A percentile compares a stretch with the other conserved stretches of the same genome.
These are phyloP conservation scores for Saccharomycopsis javanensis DNA, from an alignment of 805 yeast genomes.

Conservation along the genomic window DNA sequence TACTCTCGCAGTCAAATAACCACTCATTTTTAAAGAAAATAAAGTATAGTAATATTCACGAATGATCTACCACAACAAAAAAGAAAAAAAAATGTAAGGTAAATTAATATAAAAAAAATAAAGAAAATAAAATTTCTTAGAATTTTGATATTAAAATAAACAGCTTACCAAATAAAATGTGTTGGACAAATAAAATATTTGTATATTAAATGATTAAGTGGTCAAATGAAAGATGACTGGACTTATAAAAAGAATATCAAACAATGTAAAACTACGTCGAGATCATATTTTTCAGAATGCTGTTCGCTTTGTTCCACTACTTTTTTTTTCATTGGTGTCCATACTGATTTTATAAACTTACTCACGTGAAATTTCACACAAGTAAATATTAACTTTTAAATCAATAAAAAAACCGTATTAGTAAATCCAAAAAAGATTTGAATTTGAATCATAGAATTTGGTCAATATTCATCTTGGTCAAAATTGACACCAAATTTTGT, in stretches of 20 bases:
- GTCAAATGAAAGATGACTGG: background rate
- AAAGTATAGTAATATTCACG: background rate
- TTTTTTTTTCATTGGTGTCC: background rate
- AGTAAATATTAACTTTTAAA: background rate
- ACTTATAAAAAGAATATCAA: background rate
- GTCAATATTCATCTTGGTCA: slow-evolving; percentile 1
- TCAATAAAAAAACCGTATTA: background rate
- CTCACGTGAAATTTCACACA: background rate
- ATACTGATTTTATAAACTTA: background rate
- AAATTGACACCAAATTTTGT: slow-evolving; percentile 15
- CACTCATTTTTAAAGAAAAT: background rate
- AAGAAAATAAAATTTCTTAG: too few relatives aligned
- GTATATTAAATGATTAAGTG: background rate
- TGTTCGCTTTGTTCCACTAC: slow-evolving; percentile 26
- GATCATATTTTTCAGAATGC: background rate
- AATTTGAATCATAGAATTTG: too few relatives aligned
- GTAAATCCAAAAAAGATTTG: too few relatives aligned
- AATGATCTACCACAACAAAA: background rate
- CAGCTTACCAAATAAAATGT: too few relatives aligned
- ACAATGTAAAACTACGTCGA: background rate
- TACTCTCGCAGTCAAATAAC: slow-evolving; percentile 45
- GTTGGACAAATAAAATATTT: too few relatives aligned
- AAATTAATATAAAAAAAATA: too few relatives aligned
- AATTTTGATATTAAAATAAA: too few relatives aligned
- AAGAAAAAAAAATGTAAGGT: background rate